A percentile compares a stretch with the other conserved stretches of the same genome.
Conservation (phyloP, 2,329 filamentous ascomycete species). For the Trichoderma sp. region DNA sequence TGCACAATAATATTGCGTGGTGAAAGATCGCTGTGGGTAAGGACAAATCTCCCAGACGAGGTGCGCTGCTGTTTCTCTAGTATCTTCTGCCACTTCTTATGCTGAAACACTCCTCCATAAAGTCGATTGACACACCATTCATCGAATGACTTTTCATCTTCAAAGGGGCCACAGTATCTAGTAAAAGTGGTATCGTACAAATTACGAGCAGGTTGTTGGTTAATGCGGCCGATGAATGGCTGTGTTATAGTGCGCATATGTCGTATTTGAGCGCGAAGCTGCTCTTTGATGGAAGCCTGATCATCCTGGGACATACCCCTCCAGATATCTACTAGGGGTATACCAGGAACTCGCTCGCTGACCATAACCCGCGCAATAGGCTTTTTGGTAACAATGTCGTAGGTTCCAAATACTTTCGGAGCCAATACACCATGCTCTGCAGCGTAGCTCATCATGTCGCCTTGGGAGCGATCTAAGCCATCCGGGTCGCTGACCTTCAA, state of each 20-base stretch:
- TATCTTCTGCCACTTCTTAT: neutral
- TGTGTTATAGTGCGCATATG: conserved; percentile 18
- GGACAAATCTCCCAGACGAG: conserved; percentile 12
- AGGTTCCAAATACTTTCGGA: conserved; percentile 7
- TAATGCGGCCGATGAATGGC: conserved; percentile 15
- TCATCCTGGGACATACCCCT: neutral
- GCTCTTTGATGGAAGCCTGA: conserved; percentile 19
- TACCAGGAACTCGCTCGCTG: conserved; percentile 13
- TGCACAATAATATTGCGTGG: conserved; percentile 9
- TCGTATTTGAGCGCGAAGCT: conserved; percentile 13
- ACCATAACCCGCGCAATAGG: conserved; percentile 22
- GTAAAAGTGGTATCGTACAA: conserved; percentile 1
- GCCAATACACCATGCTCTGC: neutral
- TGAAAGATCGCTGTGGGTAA: conserved; percentile 21
- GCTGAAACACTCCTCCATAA: neutral
- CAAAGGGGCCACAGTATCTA: neutral
- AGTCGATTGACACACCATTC: neutral
- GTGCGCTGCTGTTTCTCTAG: neutral
- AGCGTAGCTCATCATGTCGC: neutral
- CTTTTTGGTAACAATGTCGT: neutral
- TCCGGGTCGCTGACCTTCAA: neutral
- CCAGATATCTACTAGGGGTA: conserved; percentile 13
- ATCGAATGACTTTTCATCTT: neutral
- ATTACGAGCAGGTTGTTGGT: neutral
- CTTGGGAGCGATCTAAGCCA: neutral